A percentile compares a stretch with the other conserved stretches of the same genome.
Conservation (phyloP, 257 asterid species). For the Petrea volubilis region DNA sequence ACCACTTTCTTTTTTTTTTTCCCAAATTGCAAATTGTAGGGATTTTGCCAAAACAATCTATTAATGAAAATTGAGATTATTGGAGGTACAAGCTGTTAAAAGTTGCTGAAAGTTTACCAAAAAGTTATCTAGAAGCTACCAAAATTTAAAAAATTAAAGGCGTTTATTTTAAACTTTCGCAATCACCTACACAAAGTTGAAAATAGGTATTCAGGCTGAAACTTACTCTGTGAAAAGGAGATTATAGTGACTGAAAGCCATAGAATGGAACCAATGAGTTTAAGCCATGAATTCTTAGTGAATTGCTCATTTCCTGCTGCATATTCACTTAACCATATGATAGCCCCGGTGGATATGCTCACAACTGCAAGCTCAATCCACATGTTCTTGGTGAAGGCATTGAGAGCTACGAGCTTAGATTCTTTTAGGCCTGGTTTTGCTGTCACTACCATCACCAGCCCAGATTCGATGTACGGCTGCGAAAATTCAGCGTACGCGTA, state of each 20-base stretch:
- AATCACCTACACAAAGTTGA: too few relatives aligned
- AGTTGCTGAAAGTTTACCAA: too few relatives aligned
- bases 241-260: constrained; percentile 70
- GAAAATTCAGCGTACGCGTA: constrained; percentile 48
- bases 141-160: too few relatives aligned
- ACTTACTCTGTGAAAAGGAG: constrained; percentile 58
- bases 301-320: constrained; percentile 47
- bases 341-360: constrained; percentile 43
- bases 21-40: too few relatives aligned
- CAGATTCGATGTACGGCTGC: constrained; percentile 66
- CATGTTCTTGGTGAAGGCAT: constrained; percentile 51
- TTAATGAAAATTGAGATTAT: too few relatives aligned
- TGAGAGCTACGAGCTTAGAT: constrained; percentile 35
- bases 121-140: too few relatives aligned
- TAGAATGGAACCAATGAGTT: constrained; percentile 40
- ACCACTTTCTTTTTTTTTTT: too few relatives aligned
- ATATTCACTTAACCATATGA: constrained; percentile 58
- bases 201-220: background rate
- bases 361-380: constrained; percentile 47
- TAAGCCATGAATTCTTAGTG: constrained; percentile 25
- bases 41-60: too few relatives aligned
- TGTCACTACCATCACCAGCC: constrained; percentile 64
- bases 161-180: too few relatives aligned
- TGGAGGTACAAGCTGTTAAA: too few relatives aligned
- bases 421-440: constrained; percentile 36